Percentiles rank a stretch among this genome's conserved stretches.
Evolutionary conservation across 2,329 filamentous ascomycete species (phyloP).

Genomic region (Malbranchea cinnamomea): DNA sequence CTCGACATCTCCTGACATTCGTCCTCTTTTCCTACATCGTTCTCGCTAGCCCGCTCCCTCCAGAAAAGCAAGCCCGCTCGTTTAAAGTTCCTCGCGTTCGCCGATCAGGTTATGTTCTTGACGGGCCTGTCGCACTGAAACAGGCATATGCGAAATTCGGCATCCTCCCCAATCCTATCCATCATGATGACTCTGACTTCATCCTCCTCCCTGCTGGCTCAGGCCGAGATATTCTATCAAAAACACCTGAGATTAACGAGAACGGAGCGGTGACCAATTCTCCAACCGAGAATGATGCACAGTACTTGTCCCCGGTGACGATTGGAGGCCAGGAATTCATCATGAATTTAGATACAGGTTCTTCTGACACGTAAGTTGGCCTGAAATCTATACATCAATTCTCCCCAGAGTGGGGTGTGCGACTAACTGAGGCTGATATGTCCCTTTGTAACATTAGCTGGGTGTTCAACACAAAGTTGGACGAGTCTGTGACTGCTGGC

Average conservation of each 20-base stretch:
- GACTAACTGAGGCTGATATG: constrained; percentile 3
- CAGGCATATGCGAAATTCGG: constrained; percentile 57
- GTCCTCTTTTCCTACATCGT: constrained; percentile 18
- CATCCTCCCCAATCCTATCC: constrained; percentile 33
- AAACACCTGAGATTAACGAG: constrained; percentile 17
- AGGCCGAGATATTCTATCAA: constrained; percentile 15
- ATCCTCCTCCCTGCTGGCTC: constrained; percentile 15
- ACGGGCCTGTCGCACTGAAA: constrained; percentile 47
- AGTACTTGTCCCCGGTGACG: constrained; percentile 55
- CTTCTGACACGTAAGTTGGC: constrained; percentile 51
- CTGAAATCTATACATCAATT: constrained; percentile 2
- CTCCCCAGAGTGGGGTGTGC: neutral
- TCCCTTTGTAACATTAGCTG: constrained; percentile 31
- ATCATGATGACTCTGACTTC: constrained; percentile 21
- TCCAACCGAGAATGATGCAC: constrained; percentile 48
- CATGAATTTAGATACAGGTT: constrained; percentile 63
- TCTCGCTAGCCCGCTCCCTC: constrained; percentile 14
- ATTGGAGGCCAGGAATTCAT: constrained; percentile 55
- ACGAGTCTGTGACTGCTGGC: constrained; percentile 27
- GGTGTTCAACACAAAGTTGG: constrained; percentile 52
- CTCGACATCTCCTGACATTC: constrained; percentile 12
- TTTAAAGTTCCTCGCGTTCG: constrained; percentile 47
- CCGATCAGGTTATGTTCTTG: constrained; percentile 40
- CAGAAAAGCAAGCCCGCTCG: constrained; percentile 24
- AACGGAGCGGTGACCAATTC: constrained; percentile 48